Evolutionary conservation across 768 basidiomycete genomes (phyloP), one percentile per base, ranked within the genome.

Genomic region (Lactifluus subvellereus): DNA sequence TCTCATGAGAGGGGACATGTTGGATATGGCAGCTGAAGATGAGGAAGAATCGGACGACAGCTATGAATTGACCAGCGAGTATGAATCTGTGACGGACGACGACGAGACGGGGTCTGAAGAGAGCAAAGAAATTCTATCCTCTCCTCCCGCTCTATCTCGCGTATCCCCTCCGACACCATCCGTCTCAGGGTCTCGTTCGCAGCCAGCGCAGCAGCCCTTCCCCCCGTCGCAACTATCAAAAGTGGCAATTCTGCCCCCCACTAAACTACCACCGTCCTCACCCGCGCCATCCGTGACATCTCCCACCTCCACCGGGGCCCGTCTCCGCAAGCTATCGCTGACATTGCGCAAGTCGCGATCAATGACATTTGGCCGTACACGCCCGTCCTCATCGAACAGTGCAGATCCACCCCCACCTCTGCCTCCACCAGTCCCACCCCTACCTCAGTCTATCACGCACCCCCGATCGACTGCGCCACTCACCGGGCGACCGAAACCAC

Each of bases 1-100:
- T 42, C 77, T 95, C 48, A 82, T 89, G 35, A 79, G 81, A 55
- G 91, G 85, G 4, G 90, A 93, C 69, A 91, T 84, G 9, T 80
- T 87, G 54, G 94, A 95, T 68, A 73, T 93, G 57, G 89, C 85
- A 6, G 91, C 87, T 3, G 88, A 92, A 50, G 80, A 79, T 20
- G 77, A 72, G 16, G 77, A 77, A 14, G 77, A 77, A 8, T 70
- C 74, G 7, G 76, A 76, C 68, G 85, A 84, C 22, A 68, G 81
- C 76, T 79, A 79, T 3, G 79, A 79, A 16, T 71, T 67, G 18
- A 70, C 71, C 43, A 72, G 72, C 52, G 74, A 73, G 35, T 71
- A 72, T 50, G 69, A 68, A 40, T 75, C 76, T 1, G 77, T 74
- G 60, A 78, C 81, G 53, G 76, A 77, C 60, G 76, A 77, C 47